Conservation (phyloP, 768 basidiomycete species). For the Hygrocybe punicea region DNA sequence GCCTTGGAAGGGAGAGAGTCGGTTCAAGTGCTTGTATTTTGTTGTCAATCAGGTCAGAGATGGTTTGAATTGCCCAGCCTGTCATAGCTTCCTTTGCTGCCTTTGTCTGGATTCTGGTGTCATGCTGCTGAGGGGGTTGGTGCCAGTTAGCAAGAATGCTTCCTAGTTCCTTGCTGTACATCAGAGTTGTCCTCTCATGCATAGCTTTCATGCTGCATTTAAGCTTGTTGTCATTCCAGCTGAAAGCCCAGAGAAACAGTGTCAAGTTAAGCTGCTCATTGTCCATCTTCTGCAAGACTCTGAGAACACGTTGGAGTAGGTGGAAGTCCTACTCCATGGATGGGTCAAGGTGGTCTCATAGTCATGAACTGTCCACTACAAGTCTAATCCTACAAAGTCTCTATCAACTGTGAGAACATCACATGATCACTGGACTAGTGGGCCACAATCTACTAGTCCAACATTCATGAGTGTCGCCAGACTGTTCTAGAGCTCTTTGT, state of each 20-base stretch:
- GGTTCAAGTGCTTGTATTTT: constrained; percentile 15
- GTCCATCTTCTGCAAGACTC: constrained; percentile 13
- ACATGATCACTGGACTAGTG: no score
- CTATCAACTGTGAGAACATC: no score
- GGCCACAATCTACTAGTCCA: no score
- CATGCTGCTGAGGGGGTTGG: constrained; percentile 22
- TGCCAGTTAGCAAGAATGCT: constrained; percentile 28
- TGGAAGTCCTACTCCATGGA: no score
- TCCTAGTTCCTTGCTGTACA: constrained; percentile 23
- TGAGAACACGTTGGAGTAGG: no score
- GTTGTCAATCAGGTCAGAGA: constrained; percentile 7
- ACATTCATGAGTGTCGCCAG: background rate
- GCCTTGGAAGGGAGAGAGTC: constrained; percentile 2
- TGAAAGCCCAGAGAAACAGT: constrained; percentile 31
- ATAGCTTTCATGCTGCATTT: constrained; percentile 22
- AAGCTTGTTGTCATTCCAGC: constrained; percentile 30
- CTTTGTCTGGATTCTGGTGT: constrained; percentile 15
- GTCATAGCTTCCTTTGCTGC: constrained; percentile 19
- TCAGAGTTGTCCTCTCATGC: constrained; percentile 17
- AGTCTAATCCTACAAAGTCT: no score
- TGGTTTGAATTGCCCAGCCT: constrained; percentile 19
- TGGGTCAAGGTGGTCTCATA: no score
- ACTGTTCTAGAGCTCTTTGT: no score
- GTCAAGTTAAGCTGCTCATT: constrained; percentile 19
- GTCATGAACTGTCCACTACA: no score